Base-by-base conservation (phyloP, 805 yeast species). In the Cyberlindnera saturnus region DNA sequence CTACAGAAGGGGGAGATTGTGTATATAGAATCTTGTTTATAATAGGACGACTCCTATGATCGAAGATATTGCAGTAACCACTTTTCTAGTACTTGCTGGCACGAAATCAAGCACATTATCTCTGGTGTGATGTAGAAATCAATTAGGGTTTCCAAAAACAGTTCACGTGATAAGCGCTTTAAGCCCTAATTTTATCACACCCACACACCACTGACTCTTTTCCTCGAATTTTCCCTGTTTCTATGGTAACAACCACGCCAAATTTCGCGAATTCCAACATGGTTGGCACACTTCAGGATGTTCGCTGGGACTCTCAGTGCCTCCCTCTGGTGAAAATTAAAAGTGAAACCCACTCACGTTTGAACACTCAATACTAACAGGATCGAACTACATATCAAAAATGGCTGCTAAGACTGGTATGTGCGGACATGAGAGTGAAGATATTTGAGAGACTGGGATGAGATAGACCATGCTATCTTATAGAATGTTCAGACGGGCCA, bases 351-450 rank as follows among this genome's bases (percentile, higher is more conserved):
- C 8, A 20, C 31, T 19, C 35, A 31, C n/a, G 14, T n/a, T 37
- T 30, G 26, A 34, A 36, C 41, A n/a, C 16, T 17, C 5, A 38
- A 16, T 34, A 26, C 20, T 5, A 8, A 5, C 33, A 33, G 36
- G 28, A 42, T 46, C 44, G 37, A 45, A 49, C 53, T 42, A 49
- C 53, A 48, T 48, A 43, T 50, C 47, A 46, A 66, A 63, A 60
- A 70, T 70, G 75, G 74, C 75, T 63, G 66, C 71, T 58, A 74
- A 72, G 66, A 63, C 75, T 68, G 84, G 84, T 69, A 69, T 66
- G 72, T 66, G 32, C 35, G 17, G 23, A 17, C 19, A 3, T 17
- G 39, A 36, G 17, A 15, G 37, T 11, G 37, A 34, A 7, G 29
- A 18, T 34, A 34, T 23, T 23, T 2, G 28, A 23, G 28, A 23